These are phyloP conservation scores for Candida chilensis DNA, from an alignment of 805 yeast genomes.

Conservation along the genomic window DNA sequence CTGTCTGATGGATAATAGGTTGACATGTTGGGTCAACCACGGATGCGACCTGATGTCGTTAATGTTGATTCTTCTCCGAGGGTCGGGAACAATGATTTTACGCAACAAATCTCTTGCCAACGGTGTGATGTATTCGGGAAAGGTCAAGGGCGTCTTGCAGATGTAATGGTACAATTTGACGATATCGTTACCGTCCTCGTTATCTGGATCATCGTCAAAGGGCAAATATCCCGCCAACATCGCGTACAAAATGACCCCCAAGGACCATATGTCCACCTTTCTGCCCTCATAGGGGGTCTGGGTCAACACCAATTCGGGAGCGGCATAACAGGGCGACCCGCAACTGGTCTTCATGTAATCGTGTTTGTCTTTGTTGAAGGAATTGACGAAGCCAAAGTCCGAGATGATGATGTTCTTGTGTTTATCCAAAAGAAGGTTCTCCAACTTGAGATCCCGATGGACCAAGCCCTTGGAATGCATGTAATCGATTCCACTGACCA, in stretches of 20 bases:
- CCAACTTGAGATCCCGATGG: conserved; percentile 71
- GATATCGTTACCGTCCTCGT: conserved; percentile 94
- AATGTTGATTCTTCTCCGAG: conserved; percentile 62
- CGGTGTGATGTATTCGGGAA: conserved; percentile 89
- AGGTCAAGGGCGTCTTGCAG: conserved; percentile 83
- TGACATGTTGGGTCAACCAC: conserved; percentile 82
- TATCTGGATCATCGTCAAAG: conserved; percentile 93
- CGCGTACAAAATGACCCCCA: conserved; percentile 92
- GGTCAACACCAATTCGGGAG: conserved; percentile 90
- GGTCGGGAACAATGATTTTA: conserved; percentile 78
- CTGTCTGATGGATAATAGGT: conserved; percentile 77
- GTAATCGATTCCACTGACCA: conserved; percentile 89
- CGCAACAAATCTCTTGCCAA: conserved; percentile 86
- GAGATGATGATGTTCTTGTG: conserved; percentile 81
- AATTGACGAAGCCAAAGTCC: conserved; percentile 93
- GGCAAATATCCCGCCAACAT: conserved; percentile 97
- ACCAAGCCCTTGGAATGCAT: conserved; percentile 75
- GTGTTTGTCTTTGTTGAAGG: conserved; percentile 45
- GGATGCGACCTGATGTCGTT: conserved; percentile 70
- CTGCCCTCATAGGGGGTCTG: conserved; percentile 84
- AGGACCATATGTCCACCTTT: conserved; percentile 94
- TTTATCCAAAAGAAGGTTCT: conserved; percentile 69
- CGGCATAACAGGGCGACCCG: conserved; percentile 98
- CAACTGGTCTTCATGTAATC: conserved; percentile 92
- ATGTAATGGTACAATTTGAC: conserved; percentile 86